Conservation (phyloP, 805 yeast genomes). For the Yamadazyma olivae region DNA sequence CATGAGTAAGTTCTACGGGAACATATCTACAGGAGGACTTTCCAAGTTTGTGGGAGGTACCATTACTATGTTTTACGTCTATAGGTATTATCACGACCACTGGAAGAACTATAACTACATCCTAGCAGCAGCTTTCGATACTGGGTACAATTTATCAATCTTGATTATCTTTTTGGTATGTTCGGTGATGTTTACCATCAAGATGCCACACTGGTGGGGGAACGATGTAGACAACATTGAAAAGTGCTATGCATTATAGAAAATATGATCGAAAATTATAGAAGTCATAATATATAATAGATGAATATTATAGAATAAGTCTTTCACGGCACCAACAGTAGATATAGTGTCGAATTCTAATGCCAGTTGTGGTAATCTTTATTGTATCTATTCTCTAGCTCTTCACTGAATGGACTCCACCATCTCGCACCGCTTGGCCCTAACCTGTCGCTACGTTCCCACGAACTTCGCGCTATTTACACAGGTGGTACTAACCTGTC, state of each 20-base stretch:
- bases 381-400: no score
- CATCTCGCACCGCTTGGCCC: no score
- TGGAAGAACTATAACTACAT: constrained; percentile 48
- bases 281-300: no score
- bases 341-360: no score
- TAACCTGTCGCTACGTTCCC: no score
- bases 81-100: constrained; percentile 31
- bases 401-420: no score
- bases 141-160: constrained; percentile 46
- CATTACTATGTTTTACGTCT: constrained; percentile 44
- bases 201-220: constrained; percentile 50
- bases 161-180: constrained; percentile 36
- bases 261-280: background rate
- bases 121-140: constrained; percentile 50
- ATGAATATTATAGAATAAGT: no score
- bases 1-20: constrained; percentile 48
- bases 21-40: constrained; percentile 46
- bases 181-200: constrained; percentile 17
- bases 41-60: constrained; percentile 49
- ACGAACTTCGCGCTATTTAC: no score
- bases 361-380: no score
- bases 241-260: constrained; percentile 42
- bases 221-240: constrained; percentile 42
- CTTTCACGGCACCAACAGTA: no score
- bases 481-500: no score